Percentiles rank a stretch among this genome's conserved stretches.
Conservation (phyloP, 192 early-diverging fungal species). For the Gryganskiella cystojenkinii region DNA sequence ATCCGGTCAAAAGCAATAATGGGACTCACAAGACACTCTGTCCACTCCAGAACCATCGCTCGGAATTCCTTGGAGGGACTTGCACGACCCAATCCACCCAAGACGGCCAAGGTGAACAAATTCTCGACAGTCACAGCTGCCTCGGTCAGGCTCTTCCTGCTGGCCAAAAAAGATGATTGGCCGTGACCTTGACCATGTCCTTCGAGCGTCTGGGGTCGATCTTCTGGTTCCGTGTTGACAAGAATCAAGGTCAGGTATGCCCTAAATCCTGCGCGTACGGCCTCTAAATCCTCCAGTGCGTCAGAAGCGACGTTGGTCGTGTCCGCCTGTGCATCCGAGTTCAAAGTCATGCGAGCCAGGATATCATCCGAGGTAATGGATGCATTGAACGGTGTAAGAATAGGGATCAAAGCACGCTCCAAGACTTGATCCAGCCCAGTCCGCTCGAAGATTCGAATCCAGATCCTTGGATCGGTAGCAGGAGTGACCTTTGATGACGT, state of each 20-base stretch:
- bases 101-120: slow-evolving; percentile 24
- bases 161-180: background rate
- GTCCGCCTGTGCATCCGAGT: background rate
- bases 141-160: background rate
- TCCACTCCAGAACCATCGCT: slow-evolving; percentile 18
- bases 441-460: slow-evolving; percentile 46
- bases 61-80: slow-evolving; percentile 30
- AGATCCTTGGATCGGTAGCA: slow-evolving; percentile 19
- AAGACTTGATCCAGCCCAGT: slow-evolving; percentile 46
- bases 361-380: background rate
- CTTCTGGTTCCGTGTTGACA: slow-evolving; percentile 27
- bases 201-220: background rate
- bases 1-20: slow-evolving; percentile 26
- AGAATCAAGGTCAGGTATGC: slow-evolving; percentile 42
- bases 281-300: slow-evolving; percentile 7
- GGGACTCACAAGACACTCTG: slow-evolving; percentile 5
- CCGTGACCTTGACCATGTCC: background rate
- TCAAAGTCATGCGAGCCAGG: background rate
- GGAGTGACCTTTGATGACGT: background rate
- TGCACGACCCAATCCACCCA: slow-evolving; percentile 20
- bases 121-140: slow-evolving; percentile 23
- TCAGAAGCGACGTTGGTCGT: background rate
- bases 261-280: slow-evolving; percentile 23
- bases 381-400: slow-evolving; percentile 21
- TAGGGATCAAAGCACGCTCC: slow-evolving; percentile 11